Percentiles rank a stretch among this genome's conserved stretches.
These are phyloP conservation scores for Gracilaria domingensis DNA, from an alignment of 23 red algal genomes.

Conservation along the genomic window DNA sequence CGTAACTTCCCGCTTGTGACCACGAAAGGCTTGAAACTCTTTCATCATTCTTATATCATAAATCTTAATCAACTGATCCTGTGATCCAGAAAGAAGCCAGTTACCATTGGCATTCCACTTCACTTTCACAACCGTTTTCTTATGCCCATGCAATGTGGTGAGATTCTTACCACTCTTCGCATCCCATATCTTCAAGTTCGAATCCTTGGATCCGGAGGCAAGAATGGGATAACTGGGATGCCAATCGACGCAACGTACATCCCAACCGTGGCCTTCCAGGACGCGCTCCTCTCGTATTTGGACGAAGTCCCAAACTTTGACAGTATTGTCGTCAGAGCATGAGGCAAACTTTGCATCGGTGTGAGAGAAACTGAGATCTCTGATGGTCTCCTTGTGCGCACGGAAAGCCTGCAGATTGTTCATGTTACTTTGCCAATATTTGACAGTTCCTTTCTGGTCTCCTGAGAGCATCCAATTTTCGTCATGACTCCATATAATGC, in stretches of 20 bases:
- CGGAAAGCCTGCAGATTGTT: slow-evolving; percentile 99
- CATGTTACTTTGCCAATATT: slow-evolving; percentile 99
- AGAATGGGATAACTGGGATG: slow-evolving; percentile 91
- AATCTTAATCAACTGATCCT: slow-evolving; percentile 95
- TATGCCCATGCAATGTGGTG: slow-evolving; percentile 98
- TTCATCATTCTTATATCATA: slow-evolving; percentile 99
- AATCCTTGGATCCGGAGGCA: slow-evolving; percentile 96
- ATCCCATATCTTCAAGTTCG: slow-evolving; percentile 98
- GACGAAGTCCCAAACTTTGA: slow-evolving; percentile 98
- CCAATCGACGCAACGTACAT: slow-evolving; percentile 98
- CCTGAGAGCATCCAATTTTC: slow-evolving; percentile 96
- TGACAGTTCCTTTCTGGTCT: slow-evolving; percentile 92
- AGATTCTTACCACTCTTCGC: slow-evolving; percentile 90
- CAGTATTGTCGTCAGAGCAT: slow-evolving; percentile 94
- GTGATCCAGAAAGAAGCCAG: slow-evolving; percentile 89
- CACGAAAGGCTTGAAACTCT: slow-evolving; percentile 91
- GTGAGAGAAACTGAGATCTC: slow-evolving; percentile 87
- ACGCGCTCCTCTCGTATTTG: slow-evolving; percentile 76
- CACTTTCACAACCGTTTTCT: slow-evolving; percentile 96
- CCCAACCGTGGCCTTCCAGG: slow-evolving; percentile 97
- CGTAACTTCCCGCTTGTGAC: slow-evolving; percentile 96
- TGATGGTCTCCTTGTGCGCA: slow-evolving; percentile 92
- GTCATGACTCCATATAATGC: slow-evolving; percentile 94
- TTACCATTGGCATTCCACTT: slow-evolving; percentile 98
- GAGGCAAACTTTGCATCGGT: slow-evolving; percentile 96